Base-by-base conservation (phyloP, 805 yeast species). In the Schizosaccharomyces octosporus region DNA sequence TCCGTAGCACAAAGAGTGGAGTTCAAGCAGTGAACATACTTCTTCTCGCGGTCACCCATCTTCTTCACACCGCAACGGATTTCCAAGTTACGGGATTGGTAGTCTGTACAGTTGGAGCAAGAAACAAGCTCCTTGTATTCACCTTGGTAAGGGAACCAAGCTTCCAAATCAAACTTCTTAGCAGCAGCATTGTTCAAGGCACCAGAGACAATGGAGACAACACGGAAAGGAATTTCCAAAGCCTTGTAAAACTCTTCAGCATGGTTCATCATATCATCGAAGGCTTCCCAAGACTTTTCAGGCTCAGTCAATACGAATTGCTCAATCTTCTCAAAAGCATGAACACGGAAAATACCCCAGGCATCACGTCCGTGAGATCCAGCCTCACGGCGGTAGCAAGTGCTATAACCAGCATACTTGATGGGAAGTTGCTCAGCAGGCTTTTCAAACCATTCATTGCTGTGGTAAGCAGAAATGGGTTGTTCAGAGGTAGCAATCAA, bases 71-170 rank as follows among this genome's bases (percentile, higher is more conserved):
- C 98, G 74, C 97, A 93, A 81, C 98, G 85, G 71, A 93, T 93
- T 78, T 93, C 98, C 72, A 93, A 79, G 80, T 90, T 90, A 79
- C 98, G 85, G 61, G 97, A 87, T 79, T 93, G 98, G 76, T 93
- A 93, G 76, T 93, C 98, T 64, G 98, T 93, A 82, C 98, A 93
- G 81, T 93, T 93, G 63, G 97, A 90, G 78, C 97, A 90, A 21
- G 96, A 87, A 62, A 93, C 98, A 69, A 93, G 82, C 78, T 93
- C 98, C 77, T 93, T 93, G 78, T 86, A 93, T 76, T 93, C 98
- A 73, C 88, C 80, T 79, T 93, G 98, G 86, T 79, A 93, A 71
- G 98, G 98, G 94, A 93, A 93, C 98, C 98, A 93, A 61, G 98
- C 98, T 79, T 93, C 98, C 71, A 93, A 80, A 77, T 93, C 98